Evolutionary conservation across 768 basidiomycete species (phyloP).

Genomic region (Leccinum variicolor): DNA sequence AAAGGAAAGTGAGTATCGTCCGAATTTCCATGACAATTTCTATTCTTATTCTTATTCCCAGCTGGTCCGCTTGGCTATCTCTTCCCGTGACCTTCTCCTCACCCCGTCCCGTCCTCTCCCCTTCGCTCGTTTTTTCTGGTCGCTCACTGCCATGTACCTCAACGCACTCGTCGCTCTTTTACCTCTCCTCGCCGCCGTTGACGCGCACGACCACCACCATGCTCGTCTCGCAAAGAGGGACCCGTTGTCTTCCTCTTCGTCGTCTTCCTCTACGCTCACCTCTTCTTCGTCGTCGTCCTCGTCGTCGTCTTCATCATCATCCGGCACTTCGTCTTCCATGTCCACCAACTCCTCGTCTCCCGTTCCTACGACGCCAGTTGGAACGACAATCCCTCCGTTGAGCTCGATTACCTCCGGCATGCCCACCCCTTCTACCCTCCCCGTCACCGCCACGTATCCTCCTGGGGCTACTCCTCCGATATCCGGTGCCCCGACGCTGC

Average conservation of each 20-base stretch:
- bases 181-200: slow-evolving; percentile 34
- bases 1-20: neutral
- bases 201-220: slow-evolving; percentile 40
- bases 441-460: slow-evolving; percentile 50
- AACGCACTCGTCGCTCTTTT: slow-evolving; percentile 45
- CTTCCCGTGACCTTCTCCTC: neutral
- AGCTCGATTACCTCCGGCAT: slow-evolving; percentile 60
- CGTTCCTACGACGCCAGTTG: slow-evolving; percentile 29
- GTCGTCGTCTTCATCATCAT: neutral
- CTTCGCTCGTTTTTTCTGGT: slow-evolving; percentile 5
- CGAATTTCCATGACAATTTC: neutral
- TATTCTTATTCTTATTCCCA: neutral
- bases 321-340: neutral
- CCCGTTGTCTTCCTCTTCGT: slow-evolving; percentile 17
- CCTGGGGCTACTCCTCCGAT: slow-evolving; percentile 62
- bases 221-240: slow-evolving; percentile 36
- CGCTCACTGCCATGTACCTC: slow-evolving; percentile 40
- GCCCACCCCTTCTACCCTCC: slow-evolving; percentile 47
- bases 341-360: slow-evolving; percentile 13
- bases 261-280: neutral
- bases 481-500: slow-evolving; percentile 63
- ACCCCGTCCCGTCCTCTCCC: neutral
- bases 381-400: slow-evolving; percentile 55
- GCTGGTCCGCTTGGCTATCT: neutral
- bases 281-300: neutral